These are phyloP conservation scores for Heliocybe sulcata DNA, from an alignment of 1,284 basidiomycete species.

Conservation along the genomic window DNA sequence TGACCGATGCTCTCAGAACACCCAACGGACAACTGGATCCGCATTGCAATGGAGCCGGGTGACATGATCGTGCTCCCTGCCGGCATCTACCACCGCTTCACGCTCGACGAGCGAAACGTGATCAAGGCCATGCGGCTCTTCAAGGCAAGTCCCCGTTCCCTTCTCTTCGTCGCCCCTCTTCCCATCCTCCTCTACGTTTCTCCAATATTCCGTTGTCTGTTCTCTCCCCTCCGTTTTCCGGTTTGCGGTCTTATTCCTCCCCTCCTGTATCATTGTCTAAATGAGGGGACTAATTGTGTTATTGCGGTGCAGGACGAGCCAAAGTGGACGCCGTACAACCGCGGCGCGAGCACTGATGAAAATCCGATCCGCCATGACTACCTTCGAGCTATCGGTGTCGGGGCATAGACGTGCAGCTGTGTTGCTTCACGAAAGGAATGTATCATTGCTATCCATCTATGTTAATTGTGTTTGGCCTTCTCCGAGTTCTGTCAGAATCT, in stretches of 20 bases:
- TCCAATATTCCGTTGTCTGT: background rate
- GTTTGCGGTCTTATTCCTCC: background rate
- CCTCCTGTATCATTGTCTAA: background rate
- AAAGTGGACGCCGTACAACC: slow-evolving; percentile 77
- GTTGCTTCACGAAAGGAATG: too few relatives aligned
- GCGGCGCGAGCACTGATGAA: slow-evolving; percentile 50
- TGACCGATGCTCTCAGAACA: slow-evolving; percentile 38
- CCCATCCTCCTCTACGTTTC: too few relatives aligned
- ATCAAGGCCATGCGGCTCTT: slow-evolving; percentile 75
- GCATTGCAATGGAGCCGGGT: slow-evolving; percentile 59
- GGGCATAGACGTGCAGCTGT: too few relatives aligned
- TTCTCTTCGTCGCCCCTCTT: too few relatives aligned
- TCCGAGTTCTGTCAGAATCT: too few relatives aligned
- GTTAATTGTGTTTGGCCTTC: too few relatives aligned
- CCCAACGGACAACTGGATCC: slow-evolving; percentile 64
- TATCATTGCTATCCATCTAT: too few relatives aligned
- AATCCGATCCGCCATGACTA: slow-evolving; percentile 62
- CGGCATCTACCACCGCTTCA: slow-evolving; percentile 85
- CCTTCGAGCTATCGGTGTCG: slow-evolving; percentile 20
- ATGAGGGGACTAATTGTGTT: background rate
- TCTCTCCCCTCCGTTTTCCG: background rate
- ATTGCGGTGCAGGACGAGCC: slow-evolving; percentile 63
- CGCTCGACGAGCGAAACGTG: slow-evolving; percentile 61
- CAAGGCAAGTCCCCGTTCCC: slow-evolving; percentile 38
- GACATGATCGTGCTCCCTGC: slow-evolving; percentile 72